A percentile compares a stretch with the other conserved stretches of the same genome.
phyloP scores from a whole-genome alignment of 2,329 filamentous ascomycete genomes.

The Colletotrichum tropicicola region DNA sequence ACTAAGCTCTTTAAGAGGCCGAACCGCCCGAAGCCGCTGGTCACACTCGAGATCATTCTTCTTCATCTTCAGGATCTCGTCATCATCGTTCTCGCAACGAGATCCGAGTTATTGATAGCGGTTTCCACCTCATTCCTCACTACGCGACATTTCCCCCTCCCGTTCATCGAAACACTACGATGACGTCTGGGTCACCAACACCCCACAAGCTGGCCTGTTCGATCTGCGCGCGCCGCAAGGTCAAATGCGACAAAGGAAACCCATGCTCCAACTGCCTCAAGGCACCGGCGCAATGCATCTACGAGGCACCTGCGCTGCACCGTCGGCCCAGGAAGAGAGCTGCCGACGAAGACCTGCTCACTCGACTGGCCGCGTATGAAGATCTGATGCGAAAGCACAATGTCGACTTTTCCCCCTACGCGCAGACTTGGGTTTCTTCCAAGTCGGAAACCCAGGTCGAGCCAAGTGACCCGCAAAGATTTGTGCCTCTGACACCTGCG shows the following conservation, averaged over 20 bases:
- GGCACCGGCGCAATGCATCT: conserved; percentile 37
- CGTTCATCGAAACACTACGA: background rate
- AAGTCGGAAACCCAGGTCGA: conserved; percentile 11
- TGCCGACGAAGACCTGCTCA: conserved; percentile 37
- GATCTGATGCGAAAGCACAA: conserved; percentile 37
- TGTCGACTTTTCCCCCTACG: conserved; percentile 32
- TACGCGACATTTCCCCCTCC: no score
- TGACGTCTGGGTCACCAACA: background rate
- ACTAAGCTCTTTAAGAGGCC: no score
- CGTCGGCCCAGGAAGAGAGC: conserved; percentile 38
- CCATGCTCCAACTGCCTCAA: conserved; percentile 56
- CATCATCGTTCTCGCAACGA: no score
- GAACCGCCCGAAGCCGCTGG: no score
- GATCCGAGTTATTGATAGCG: no score
- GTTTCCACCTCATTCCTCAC: no score
- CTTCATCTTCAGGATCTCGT: no score
- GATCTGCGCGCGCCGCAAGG: conserved; percentile 48
- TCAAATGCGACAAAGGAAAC: conserved; percentile 50
- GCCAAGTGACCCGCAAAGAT: background rate
- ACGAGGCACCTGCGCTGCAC: conserved; percentile 31
- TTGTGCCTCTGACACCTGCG: background rate
- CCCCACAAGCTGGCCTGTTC: conserved; percentile 38
- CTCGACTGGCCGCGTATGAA: conserved; percentile 37
- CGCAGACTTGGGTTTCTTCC: conserved; percentile 37
- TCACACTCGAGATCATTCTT: no score